Base-by-base conservation (phyloP, 768 basidiomycete genomes). In the Tulasnella sp. region DNA sequence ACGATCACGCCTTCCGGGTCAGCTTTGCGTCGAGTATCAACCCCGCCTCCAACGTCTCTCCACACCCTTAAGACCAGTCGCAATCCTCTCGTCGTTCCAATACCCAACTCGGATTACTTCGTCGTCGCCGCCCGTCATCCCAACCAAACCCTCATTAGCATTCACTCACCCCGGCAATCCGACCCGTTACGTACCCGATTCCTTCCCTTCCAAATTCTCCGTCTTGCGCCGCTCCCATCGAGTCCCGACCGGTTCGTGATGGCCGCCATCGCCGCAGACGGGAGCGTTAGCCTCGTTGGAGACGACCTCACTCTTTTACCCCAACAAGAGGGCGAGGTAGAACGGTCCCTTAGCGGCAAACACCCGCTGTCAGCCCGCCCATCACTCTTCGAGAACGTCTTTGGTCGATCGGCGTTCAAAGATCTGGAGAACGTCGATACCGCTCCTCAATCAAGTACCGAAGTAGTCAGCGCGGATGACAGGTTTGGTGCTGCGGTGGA, bases 341-440 rank as follows among this genome's bases (percentile, higher is more conserved):
- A 88, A 27, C 80, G 34, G 27, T 39, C 74, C 83, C 84, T 73
- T 83, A 82, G 31, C 80, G 83, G 14, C 52, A 80, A 48, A 83
- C 38, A 83, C 82, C 21, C 58, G 12, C 27, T 46, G 38, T 18
- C 87, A 81, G 84, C 84, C 34, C 87, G 83, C 81, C 86, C 88
- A 79, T 93, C 94, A 10, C 86, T 98, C 9, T 95, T 97, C 86
- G 93, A 95, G 84, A 95, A 97, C 83, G 94, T 97, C 83, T 98
- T 97, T 83, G 96, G 96, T 52, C 87, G 89, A 80, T 90, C 94
- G 68, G 92, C 93, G 2, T 91, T 96, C 82, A 82, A 83, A 8
- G 83, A 86, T 42, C 80, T 83, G 44, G 36, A 76, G 81, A n/a
- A 73, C 78, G 56, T 78, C 81, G 52, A 74, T 18, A 58, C 16